These are phyloP conservation scores for Linum trigynum DNA, from an alignment of 345 rosid genomes.

Conservation along the genomic window DNA sequence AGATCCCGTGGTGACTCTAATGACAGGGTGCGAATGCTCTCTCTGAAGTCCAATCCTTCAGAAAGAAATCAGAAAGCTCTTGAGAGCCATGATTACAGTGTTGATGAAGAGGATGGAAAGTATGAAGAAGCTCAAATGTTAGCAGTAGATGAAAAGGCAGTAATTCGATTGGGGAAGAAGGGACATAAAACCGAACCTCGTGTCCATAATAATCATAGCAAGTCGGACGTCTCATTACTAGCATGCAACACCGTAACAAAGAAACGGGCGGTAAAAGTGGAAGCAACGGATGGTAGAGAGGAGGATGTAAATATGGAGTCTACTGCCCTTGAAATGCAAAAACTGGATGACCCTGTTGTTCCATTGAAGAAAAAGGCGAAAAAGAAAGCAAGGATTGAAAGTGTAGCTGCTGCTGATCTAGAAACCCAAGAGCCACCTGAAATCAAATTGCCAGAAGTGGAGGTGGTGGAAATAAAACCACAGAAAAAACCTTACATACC, in stretches of 20 bases:
- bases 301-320: slow-evolving; percentile 32
- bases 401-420: slow-evolving; percentile 30
- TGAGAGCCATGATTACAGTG: slow-evolving; percentile 20
- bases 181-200: slow-evolving; percentile 34
- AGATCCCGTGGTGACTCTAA: slow-evolving; percentile 41
- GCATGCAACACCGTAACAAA: slow-evolving; percentile 47
- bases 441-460: slow-evolving; percentile 39
- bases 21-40: slow-evolving; percentile 33
- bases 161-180: slow-evolving; percentile 40
- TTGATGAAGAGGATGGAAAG: slow-evolving; percentile 47
- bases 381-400: slow-evolving; percentile 52
- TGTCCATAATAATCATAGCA: slow-evolving; percentile 38
- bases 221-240: slow-evolving; percentile 38
- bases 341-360: slow-evolving; percentile 27
- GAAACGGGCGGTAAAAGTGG: slow-evolving; percentile 62
- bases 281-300: slow-evolving; percentile 35
- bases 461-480: slow-evolving; percentile 59
- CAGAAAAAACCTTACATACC: slow-evolving; percentile 76
- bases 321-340: slow-evolving; percentile 24
- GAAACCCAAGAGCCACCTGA: slow-evolving; percentile 50
- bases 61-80: slow-evolving; percentile 47
- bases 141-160: slow-evolving; percentile 34
- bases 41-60: slow-evolving; percentile 34
- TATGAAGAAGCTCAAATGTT: slow-evolving; percentile 23
- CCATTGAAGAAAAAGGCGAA: slow-evolving; percentile 58